Conservation (phyloP, 208 protist species). For the Leishmania tropica region DNA sequence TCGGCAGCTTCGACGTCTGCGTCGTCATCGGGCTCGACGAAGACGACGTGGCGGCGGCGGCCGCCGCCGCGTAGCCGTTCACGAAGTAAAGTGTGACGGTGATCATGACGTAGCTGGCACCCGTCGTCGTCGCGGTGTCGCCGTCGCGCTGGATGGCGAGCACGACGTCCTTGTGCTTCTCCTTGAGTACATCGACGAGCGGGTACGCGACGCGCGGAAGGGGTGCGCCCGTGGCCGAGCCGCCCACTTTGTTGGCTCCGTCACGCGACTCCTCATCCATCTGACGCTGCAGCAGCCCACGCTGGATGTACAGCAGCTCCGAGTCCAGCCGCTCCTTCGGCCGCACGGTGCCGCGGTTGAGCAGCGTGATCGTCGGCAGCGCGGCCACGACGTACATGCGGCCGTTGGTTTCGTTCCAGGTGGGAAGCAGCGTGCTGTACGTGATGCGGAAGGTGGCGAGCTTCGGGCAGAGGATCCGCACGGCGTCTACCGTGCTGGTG, state of each 20-base stretch:
- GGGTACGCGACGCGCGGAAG: constrained; percentile 39
- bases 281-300: constrained; percentile 60
- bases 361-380: constrained; percentile 67
- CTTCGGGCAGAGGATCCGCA: constrained; percentile 61
- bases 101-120: constrained; percentile 69
- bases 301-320: constrained; percentile 89
- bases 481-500: constrained; percentile 58
- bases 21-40: background rate
- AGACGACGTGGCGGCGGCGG: background rate
- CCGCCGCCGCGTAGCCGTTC: constrained; percentile 41
- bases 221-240: background rate
- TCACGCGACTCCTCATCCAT: constrained; percentile 10
- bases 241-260: background rate
- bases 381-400: constrained; percentile 90
- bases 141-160: constrained; percentile 78
- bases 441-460: constrained; percentile 78
- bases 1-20: constrained; percentile 63
- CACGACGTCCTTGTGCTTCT: constrained; percentile 88
- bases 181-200: constrained; percentile 54
- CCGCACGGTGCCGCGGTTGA: constrained; percentile 82
- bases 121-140: constrained; percentile 66
- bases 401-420: constrained; percentile 79
- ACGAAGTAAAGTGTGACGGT: constrained; percentile 59
- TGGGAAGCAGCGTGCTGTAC: constrained; percentile 68
- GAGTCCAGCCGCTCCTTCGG: constrained; percentile 84